Base-by-base conservation (phyloP, 768 basidiomycete genomes). In the Zangia roseola region DNA sequence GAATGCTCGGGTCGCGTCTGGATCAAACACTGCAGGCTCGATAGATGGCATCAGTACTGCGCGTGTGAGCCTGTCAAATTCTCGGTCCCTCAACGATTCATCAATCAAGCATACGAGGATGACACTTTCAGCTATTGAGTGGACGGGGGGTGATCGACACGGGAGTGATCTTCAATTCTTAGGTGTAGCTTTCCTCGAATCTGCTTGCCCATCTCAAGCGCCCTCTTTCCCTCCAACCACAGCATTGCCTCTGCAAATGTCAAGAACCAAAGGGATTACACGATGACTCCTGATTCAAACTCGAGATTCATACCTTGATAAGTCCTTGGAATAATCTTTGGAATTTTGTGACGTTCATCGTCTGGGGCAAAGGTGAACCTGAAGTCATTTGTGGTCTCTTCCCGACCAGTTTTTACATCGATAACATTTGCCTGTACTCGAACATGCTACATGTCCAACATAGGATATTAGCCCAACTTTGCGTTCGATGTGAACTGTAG, bases 201-300 rank as follows among this genome's bases (percentile, higher is more conserved):
- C n/a, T n/a, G n/a, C 26, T 76, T 76, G 4, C 87, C 87, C 36
- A 88, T 68, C 60, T 84, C 83, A 7, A 91, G 70, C 3, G 88
- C 82, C 6, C 90, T 74, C 50, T 78, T 80, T 0, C 85, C 89
- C 64, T 92, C 90, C 20, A 93, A 69, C 84, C 88, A 93, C 21
- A 82, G 67, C 89, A 94, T 93, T 7, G 87, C 83, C 63, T 92
- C 91, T 84, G 68, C 30, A n/a, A n/a, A n/a, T n/a, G n/a, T n/a
- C n/a, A n/a, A n/a, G 40, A 36, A 33, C 0, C 12, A 67, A 55
- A 28, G 57, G 25, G 23, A 39, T 43, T 42, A 45, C 19, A 37
- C 9, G 14, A 47, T 13, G 33, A 8, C 12, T 25, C 28, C 20
- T 5, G 10, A 12, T n/a, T 20, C 21, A 4, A 8, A 42, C 23